Conservation (phyloP, 2,329 filamentous ascomycete genomes). For the Colletotrichum paranaense region DNA sequence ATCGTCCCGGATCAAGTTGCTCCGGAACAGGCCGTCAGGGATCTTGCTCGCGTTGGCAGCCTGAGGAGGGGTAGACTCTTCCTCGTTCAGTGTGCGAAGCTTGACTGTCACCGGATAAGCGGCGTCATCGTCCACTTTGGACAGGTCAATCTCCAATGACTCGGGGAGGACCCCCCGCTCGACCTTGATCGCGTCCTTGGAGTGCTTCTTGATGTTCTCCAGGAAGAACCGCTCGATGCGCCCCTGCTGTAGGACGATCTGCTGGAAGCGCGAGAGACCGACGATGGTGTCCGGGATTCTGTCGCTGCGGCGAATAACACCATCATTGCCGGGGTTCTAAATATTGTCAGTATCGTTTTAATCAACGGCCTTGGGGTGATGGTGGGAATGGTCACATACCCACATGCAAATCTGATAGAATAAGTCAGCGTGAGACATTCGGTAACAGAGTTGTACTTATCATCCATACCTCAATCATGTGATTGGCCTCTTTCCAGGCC, state of each 20-base stretch:
- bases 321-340: slow-evolving; percentile 72
- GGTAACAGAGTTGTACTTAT: neutral
- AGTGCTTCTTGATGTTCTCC: slow-evolving; percentile 67
- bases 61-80: slow-evolving; percentile 62
- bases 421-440: slow-evolving; percentile 28
- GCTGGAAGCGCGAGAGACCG: slow-evolving; percentile 71
- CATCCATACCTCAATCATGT: slow-evolving; percentile 71
- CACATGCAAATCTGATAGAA: slow-evolving; percentile 29
- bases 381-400: slow-evolving; percentile 17
- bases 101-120: slow-evolving; percentile 72
- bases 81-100: slow-evolving; percentile 66
- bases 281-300: slow-evolving; percentile 72
- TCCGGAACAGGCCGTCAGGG: slow-evolving; percentile 68
- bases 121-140: slow-evolving; percentile 57
- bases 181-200: slow-evolving; percentile 59
- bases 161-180: slow-evolving; percentile 71
- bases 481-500: slow-evolving; percentile 74
- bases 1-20: slow-evolving; percentile 67
- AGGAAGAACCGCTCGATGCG: slow-evolving; percentile 76
- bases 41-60: slow-evolving; percentile 50
- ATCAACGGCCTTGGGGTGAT: too few relatives aligned
- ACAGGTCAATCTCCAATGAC: slow-evolving; percentile 64
- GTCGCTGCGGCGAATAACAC: slow-evolving; percentile 67
- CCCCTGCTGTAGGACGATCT: slow-evolving; percentile 78
- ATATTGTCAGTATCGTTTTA: too few relatives aligned